Evolutionary conservation across 2,329 filamentous ascomycete genomes (phyloP).

Genomic region (Fusarium burgessii): DNA sequence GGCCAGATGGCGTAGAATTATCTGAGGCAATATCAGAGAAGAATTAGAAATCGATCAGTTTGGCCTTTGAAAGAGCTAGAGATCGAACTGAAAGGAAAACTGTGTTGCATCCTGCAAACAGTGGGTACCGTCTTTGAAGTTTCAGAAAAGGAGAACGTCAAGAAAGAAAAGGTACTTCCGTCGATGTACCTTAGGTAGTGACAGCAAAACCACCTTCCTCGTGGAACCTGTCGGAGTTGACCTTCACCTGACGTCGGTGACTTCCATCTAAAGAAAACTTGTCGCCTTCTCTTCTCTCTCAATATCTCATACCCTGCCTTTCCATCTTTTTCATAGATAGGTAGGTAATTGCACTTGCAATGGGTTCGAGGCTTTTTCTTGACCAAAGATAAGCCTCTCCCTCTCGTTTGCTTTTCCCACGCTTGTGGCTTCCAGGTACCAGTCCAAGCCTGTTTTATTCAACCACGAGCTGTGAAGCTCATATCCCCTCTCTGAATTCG

Average conservation of each 20-base stretch:
- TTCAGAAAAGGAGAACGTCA: no score
- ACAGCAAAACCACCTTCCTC: background rate
- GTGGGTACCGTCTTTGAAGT: no score
- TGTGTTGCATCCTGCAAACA: background rate
- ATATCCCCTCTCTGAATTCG: background rate
- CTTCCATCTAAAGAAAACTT: no score
- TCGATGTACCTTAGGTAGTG: background rate
- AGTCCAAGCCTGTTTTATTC: slow-evolving; percentile 1
- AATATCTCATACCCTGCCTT: no score
- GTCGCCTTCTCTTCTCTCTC: no score
- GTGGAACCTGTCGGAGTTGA: background rate
- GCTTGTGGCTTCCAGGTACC: background rate
- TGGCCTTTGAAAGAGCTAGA: background rate
- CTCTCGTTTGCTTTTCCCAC: background rate
- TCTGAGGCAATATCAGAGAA: background rate
- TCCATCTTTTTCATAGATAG: no score
- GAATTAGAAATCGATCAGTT: background rate
- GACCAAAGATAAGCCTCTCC: background rate
- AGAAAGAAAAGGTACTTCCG: background rate
- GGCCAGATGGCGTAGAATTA: no score
- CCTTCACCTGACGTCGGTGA: background rate
- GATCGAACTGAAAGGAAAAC: background rate
- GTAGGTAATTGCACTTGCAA: no score
- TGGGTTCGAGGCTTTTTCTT: background rate
- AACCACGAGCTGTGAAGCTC: background rate